Evolutionary conservation across 495 filamentous ascomycete genomes (phyloP), one percentile per base, ranked within the genome.

Genomic region (Eremomyces bilateralis): DNA sequence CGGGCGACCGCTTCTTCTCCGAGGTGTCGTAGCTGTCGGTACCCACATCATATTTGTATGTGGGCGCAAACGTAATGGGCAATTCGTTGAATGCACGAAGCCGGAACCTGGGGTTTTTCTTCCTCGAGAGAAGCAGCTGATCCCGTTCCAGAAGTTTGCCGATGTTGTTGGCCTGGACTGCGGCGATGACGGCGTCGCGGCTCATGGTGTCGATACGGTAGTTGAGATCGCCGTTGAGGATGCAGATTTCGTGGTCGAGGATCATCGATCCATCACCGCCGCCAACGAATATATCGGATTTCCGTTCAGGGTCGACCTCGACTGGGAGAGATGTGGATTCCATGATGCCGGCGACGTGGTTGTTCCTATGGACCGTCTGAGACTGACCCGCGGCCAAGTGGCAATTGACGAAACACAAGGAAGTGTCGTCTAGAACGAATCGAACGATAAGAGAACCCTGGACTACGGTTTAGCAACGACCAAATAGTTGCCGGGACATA

Each of bases 121-220:
- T 72, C 37, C 72, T 63, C 15, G 80, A 81, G 4, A 90, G 76
- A 1, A 94, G 70, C 3, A 97, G 62, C 49, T 97, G 88, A 48
- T 97, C 88, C 24, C 90, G 71, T 29, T 95, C 88, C 0, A 97
- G 65, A n/a, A 95, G 66, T 50, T 92, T 88, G n/a, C 56, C 41
- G 2, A 95, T 63, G 44, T 94, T 91, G 40, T 73, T 72, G 31
- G 69, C 58, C 28, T 73, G 75, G 34, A 94, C 62, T 0, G 76
- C 80, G 36, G 73, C 73, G 33, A 97, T 76, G 22, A 95, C 83
- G 4, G 78, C 77, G 46, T 94, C 78, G 6, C 88, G 76, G 15
- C 76, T 73, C 64, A 94, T 92, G n/a, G 82, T 75, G 52, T 97
- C 88, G 46, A 97, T 95, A 27, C 88, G 83, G 56, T 97, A 97